Evolutionary conservation across 2,329 filamentous ascomycete species (phyloP).

Genomic region (Venturia carpophila): DNA sequence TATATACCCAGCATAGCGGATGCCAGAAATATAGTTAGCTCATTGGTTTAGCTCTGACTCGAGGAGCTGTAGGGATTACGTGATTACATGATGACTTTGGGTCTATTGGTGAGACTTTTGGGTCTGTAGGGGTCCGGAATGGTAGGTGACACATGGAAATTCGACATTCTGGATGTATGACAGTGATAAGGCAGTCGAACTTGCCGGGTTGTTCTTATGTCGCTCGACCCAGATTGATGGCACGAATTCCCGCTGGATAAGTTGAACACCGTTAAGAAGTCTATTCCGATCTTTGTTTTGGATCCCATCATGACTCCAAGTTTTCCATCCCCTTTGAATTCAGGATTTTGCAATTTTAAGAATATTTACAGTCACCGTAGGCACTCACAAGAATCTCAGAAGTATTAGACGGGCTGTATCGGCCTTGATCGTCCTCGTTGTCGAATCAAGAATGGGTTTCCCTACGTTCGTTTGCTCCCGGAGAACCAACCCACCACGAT

Average conservation of each 20-base stretch:
- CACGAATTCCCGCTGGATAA: background rate
- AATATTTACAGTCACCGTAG: too few species aligned
- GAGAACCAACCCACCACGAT: background rate
- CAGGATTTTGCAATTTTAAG: too few species aligned
- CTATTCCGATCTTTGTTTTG: too few species aligned
- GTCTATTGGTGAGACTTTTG: background rate
- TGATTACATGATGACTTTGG: background rate
- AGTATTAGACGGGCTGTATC: background rate
- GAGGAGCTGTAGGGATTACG: background rate
- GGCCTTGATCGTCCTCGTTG: too few species aligned
- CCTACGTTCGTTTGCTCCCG: background rate
- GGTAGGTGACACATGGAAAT: background rate
- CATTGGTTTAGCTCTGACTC: background rate
- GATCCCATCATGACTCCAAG: too few species aligned
- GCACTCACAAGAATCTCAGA: background rate
- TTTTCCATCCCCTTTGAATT: too few species aligned
- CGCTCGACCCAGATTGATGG: background rate
- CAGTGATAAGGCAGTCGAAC: conserved; percentile 4
- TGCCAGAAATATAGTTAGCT: background rate
- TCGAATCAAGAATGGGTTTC: too few species aligned
- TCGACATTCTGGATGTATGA: background rate
- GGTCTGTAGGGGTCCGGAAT: background rate
- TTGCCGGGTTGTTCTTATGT: background rate
- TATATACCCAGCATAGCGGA: conserved; percentile 6
- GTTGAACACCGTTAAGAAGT: too few species aligned